Percentiles rank a stretch among this genome's conserved stretches.
Conservation (phyloP, 257 asterid species). For the Solanum lignicaule region DNA sequence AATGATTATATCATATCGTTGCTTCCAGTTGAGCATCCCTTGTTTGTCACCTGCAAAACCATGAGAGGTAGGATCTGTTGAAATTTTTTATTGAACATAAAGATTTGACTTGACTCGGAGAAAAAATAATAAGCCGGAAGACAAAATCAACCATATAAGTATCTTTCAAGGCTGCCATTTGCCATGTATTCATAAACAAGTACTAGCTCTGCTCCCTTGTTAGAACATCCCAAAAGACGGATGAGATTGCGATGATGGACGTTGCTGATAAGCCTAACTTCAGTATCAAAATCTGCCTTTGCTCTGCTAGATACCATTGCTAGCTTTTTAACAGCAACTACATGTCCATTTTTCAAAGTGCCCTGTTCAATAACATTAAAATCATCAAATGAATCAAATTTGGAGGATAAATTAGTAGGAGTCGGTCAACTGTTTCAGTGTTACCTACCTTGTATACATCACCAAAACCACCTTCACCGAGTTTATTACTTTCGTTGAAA, state of each 20-base stretch:
- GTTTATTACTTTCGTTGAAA: conserved; percentile 56
- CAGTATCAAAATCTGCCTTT: conserved; percentile 60
- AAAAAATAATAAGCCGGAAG: neutral
- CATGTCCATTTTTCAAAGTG: conserved; percentile 46
- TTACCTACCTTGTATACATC: conserved; percentile 54
- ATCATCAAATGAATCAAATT: neutral
- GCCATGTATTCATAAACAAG: conserved; percentile 70
- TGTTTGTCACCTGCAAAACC: conserved; percentile 40
- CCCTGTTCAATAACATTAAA: conserved; percentile 31
- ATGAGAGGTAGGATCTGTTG: neutral
- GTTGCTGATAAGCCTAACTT: conserved; percentile 71
- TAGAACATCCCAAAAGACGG: conserved; percentile 69
- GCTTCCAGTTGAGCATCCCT: conserved; percentile 68
- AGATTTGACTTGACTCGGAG: neutral
- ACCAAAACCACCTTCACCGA: conserved; percentile 82
- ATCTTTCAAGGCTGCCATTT: conserved; percentile 65
- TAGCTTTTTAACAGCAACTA: conserved; percentile 71
- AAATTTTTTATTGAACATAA: neutral
- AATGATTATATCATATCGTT: conserved; percentile 50
- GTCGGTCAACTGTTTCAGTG: neutral
- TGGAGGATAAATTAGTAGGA: neutral
- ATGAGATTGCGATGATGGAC: conserved; percentile 84
- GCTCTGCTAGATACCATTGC: conserved; percentile 39
- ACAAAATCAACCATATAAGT: conserved; percentile 40
- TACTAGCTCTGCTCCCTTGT: conserved; percentile 52